These are phyloP conservation scores for Penicillium hesseltinei DNA, from an alignment of 2,329 filamentous ascomycete species.

Conservation along the genomic window DNA sequence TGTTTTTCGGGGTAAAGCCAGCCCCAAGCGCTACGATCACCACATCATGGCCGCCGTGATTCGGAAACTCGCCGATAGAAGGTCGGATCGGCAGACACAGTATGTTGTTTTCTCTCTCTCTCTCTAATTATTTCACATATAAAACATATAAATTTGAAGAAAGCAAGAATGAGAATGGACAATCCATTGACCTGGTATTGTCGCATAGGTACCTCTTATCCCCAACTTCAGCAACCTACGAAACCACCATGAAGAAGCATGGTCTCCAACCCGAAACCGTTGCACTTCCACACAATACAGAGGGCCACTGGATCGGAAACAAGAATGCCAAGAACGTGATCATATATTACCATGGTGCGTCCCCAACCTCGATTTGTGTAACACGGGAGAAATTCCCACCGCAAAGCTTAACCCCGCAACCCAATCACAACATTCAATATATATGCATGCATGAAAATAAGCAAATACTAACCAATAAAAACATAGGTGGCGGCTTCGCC, in stretches of 20 bases:
- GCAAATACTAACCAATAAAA: neutral
- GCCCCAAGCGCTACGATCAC: conserved; percentile 35
- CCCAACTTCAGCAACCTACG: conserved; percentile 29
- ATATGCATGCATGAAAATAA: too few relatives aligned
- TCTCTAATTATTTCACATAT: neutral
- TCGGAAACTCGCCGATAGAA: conserved; percentile 26
- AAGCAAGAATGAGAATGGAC: neutral
- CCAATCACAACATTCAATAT: neutral
- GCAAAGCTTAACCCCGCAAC: neutral
- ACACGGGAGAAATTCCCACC: neutral
- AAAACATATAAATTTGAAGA: neutral
- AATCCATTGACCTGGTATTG: neutral
- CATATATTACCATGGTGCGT: conserved; percentile 40
- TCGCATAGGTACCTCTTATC: conserved; percentile 24
- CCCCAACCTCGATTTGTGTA: neutral
- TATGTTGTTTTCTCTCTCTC: conserved; percentile 21
- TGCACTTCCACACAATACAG: conserved; percentile 30
- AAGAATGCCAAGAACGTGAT: conserved; percentile 40
- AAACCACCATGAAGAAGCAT: conserved; percentile 24
- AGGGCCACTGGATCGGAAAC: conserved; percentile 42
- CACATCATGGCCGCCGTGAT: conserved; percentile 36
- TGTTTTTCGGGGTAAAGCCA: conserved; percentile 39
- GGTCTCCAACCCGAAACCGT: conserved; percentile 32
- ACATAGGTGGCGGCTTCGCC: conserved; percentile 54
- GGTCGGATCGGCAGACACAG: conserved; percentile 34